phyloP scores from a whole-genome alignment of 2,329 filamentous ascomycete genomes.

The Graphiopsis chlorocephala region DNA sequence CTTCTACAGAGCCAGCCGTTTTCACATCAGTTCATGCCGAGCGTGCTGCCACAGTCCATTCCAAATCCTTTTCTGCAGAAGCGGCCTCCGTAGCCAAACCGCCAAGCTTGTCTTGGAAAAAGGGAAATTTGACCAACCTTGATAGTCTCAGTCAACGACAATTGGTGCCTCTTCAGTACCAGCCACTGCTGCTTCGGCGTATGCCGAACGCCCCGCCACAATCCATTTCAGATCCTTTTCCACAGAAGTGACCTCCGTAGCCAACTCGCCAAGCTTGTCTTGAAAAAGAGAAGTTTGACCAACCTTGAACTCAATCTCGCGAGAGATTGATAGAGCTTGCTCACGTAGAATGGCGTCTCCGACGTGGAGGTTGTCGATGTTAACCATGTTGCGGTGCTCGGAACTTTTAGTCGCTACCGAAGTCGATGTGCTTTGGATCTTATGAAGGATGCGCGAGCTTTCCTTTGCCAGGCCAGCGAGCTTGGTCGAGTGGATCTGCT shows the following conservation, averaged over 20 bases:
- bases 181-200: background rate
- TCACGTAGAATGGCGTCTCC: background rate
- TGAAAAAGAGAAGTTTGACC: too few relatives aligned
- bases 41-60: too few relatives aligned
- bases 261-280: background rate
- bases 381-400: background rate
- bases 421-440: background rate
- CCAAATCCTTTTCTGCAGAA: too few relatives aligned
- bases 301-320: background rate
- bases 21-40: too few relatives aligned
- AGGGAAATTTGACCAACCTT: too few relatives aligned
- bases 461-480: background rate
- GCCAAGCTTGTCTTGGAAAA: too few relatives aligned
- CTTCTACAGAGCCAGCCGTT: too few relatives aligned
- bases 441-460: background rate
- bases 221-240: background rate
- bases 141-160: too few relatives aligned
- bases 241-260: background rate
- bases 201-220: background rate
- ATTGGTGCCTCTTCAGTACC: too few relatives aligned
- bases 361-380: background rate
- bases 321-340: background rate
- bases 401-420: background rate
- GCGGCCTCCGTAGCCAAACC: too few relatives aligned
- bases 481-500: background rate